Base-by-base conservation (phyloP, 1,284 basidiomycete species). In the Ustilago trichophora region DNA sequence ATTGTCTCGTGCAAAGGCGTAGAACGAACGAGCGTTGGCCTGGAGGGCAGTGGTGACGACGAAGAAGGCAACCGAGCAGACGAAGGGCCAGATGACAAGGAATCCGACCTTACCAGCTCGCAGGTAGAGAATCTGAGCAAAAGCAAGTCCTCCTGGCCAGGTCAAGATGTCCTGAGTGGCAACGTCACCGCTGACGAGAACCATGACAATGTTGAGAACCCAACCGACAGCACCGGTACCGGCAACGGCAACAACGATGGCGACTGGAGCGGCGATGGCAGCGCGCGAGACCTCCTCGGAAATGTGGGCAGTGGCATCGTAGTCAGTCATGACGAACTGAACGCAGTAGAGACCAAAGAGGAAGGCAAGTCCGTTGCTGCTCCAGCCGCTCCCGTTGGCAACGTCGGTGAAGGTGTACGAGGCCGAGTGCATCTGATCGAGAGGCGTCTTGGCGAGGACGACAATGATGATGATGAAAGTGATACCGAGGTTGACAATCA, bases 221-320 rank as follows among this genome's bases (percentile, higher is more conserved):
- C 77, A 77, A 36, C 75, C 76, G 43, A 76, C 36, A 19, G 75
- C 46, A 35, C 77, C 72, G 15, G 75, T 79, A 35, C 72, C 75
- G 10, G 47, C 83, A 26, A 94, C 92, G 50, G 93, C 93, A 45
- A 93, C 89, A 78, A 93, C 88, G 77, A 93, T 93, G 10, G 91
- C 91, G 36, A 87, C 82, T 9, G 83, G 83, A 3, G 83, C 91
- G 51, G 92, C 90, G 73, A 92, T 91, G 3, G 92, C 90, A 9
- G 93, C 93, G 44, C 90, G 87, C 75, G 87, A 88, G 29, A 96
- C 91, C 83, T 96, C 93, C 78, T 96, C 93, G 6, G 90, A 91
- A 65, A 96, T 95, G 81, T 96, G 93, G 2, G 92, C 92, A 6
- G 85, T 83, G 3, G 83, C 84, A 54, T 84, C 84, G 71, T 84